Base-by-base conservation (phyloP, 352 stramenopile species). In the Pythium aquatile region DNA sequence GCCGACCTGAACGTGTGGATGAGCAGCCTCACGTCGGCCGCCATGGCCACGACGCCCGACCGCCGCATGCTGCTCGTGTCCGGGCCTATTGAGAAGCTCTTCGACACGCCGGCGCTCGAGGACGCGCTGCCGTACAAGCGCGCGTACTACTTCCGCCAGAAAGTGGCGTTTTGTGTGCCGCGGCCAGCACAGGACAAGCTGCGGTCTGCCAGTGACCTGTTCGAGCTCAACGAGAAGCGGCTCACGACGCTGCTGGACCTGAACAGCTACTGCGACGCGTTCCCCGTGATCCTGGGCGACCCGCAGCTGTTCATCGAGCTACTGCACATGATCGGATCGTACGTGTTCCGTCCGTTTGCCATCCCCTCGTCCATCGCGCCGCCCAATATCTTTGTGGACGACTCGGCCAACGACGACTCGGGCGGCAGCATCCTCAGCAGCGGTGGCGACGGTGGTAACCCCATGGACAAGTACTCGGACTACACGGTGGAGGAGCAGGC, bases 241-340 rank as follows among this genome's bases (percentile, higher is more conserved):
- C 66, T 94, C 55, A 94, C 85, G 47, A 90, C 84, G 53, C 70
- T 94, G 60, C 90, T 84, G 49, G 86, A 94, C 54, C 69, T 94
- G 32, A 92, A 94, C 78, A 92, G 74, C 48, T 94, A 94, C 65
- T 94, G 86, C 64, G 86, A 94, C 40, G 75, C 83, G 30, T 90
- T 90, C 61, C 86, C 86, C 30, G 82, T 90, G 73, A 90, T 93
- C 33, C 73, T 94, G 37, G 75, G 81, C 53, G 86, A 94, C 60
- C 84, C 85, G 32, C 85, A 91, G 61, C 73, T 94, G 30, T 94
- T 85, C 63, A 77, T 91, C 14, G 86, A 94, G 64, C 68, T 94
- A 51, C 70, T 94, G 39, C 83, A 93, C 55, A 75, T 90, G 33
- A 87, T 92, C 57, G 84, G 81, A 9, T 85, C 70, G 67, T 93